Evolutionary conservation across 352 stramenopile species (phyloP).

Genomic region (Phytopythium helicoides): DNA sequence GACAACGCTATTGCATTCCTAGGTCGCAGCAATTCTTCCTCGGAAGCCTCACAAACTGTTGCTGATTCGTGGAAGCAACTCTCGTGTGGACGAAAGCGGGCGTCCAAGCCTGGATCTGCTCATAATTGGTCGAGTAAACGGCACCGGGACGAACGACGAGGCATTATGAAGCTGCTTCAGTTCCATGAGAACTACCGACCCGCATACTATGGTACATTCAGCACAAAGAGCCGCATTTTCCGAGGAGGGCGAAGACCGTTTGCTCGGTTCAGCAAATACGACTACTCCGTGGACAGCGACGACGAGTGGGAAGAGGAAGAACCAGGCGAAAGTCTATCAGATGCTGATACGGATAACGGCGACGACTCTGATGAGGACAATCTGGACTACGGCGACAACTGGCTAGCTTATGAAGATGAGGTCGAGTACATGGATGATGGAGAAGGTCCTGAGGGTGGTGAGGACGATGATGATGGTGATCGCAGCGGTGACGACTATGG

Average conservation of each 20-base stretch:
- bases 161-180: constrained; percentile 84
- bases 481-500: constrained; percentile 14
- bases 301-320: constrained; percentile 90
- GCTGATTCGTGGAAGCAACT: neutral
- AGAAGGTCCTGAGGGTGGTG: constrained; percentile 14
- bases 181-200: constrained; percentile 84
- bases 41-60: too few relatives aligned
- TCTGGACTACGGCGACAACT: constrained; percentile 83
- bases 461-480: constrained; percentile 12
- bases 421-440: constrained; percentile 78
- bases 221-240: constrained; percentile 46
- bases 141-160: constrained; percentile 51
- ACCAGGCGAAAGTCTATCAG: constrained; percentile 78
- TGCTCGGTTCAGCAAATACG: constrained; percentile 55
- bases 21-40: neutral
- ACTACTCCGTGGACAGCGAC: constrained; percentile 83
- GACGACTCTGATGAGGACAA: constrained; percentile 78
- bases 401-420: constrained; percentile 87
- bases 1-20: constrained; percentile 38
- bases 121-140: constrained; percentile 50
- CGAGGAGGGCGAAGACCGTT: constrained; percentile 64
- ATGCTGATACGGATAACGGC: constrained; percentile 58
- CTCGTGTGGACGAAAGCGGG: neutral
- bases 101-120: neutral
- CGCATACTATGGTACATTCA: constrained; percentile 81